Conservation (phyloP, 192 early-diverging fungal species). For the Mortierella antarctica region DNA sequence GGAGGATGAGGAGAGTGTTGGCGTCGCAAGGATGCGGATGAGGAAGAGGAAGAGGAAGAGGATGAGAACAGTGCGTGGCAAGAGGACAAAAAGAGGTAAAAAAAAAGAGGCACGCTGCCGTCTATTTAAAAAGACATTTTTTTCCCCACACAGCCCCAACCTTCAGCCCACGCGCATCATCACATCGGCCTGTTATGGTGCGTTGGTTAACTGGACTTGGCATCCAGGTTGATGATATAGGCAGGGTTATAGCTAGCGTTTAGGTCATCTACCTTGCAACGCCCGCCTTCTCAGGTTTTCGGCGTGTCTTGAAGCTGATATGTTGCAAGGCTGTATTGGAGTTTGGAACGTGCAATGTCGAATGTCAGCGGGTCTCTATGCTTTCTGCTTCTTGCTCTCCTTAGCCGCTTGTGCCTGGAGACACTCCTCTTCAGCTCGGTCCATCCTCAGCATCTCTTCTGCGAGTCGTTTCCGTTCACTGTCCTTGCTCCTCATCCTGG, state of each 20-base stretch:
- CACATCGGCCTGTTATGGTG: no score
- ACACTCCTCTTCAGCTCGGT: slow-evolving; percentile 42
- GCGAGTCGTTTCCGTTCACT: slow-evolving; percentile 54
- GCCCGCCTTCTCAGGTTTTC: no score
- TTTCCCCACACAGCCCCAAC: no score
- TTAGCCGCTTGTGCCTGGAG: neutral
- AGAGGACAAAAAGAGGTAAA: neutral
- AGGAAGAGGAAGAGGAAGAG: neutral
- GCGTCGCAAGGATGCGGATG: neutral
- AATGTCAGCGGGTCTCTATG: neutral
- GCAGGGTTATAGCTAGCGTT: no score
- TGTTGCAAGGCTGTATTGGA: slow-evolving; percentile 34
- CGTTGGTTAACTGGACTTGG: no score
- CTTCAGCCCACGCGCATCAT: no score
- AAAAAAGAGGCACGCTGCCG: neutral
- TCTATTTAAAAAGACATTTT: no score
- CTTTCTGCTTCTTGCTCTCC: slow-evolving; percentile 24
- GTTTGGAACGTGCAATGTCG: neutral
- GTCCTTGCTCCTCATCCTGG: slow-evolving; percentile 55
- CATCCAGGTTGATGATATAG: no score
- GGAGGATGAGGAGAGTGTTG: neutral
- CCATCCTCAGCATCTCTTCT: slow-evolving; percentile 42
- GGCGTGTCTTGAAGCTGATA: no score
- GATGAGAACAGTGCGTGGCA: neutral
- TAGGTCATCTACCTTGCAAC: no score